Percentiles rank a stretch among this genome's conserved stretches.
Evolutionary conservation across 164 flowering plant species (phyloP).

Genomic region (grape (Vitis vinifera)): ASM3070453v1 NC_081805.1:5525001-5525500

Average conservation of each 20-base stretch:
- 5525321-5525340: neutral
- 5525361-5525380: slow-evolving; percentile 66
- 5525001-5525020: too few relatives aligned
- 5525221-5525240: slow-evolving; percentile 97
- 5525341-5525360: neutral
- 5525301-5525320: too few relatives aligned
- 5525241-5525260: slow-evolving; percentile 80
- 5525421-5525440: slow-evolving; percentile 78
- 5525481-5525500: too few relatives aligned
- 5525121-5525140: neutral
- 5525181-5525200: slow-evolving; percentile 43
- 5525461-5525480: too few relatives aligned
- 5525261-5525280: neutral
- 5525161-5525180: slow-evolving; percentile 1
- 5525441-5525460: too few relatives aligned
- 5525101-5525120: too few relatives aligned
- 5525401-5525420: slow-evolving; percentile 81
- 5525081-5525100: too few relatives aligned
- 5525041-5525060: too few relatives aligned
- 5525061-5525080: too few relatives aligned
- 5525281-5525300: too few relatives aligned
- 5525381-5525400: slow-evolving; percentile 77
- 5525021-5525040: too few relatives aligned
- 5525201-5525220: slow-evolving; percentile 86
- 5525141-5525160: neutral